Evolutionary conservation across 441 rosid genomes (phyloP), one percentile per base, ranked within the genome.

Genomic region (Eutrema salsugineum): DNA sequence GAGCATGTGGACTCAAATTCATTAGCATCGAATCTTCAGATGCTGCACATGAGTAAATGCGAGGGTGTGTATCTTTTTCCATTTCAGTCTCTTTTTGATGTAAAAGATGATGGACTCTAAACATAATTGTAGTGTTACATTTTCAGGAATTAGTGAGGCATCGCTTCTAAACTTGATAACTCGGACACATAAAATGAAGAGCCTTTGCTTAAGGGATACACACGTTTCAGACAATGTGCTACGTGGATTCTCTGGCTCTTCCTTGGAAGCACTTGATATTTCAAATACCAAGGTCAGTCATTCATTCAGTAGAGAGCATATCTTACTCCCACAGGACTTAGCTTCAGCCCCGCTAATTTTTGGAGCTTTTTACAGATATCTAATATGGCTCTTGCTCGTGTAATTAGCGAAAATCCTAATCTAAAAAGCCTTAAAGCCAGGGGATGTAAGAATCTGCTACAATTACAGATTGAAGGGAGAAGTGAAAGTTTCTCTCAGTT

Each of bases 31-130:
- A 83, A 81, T 71, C 88, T 92, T 83, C 86, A 84, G 73, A 80
- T 57, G 32, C 83, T 92, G 73, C 98, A 90, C 77, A 82, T 92
- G 75, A 88, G 89, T 68, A 87, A 86, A 62, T 92, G 96, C 80
- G 82, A 81, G 57, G 86, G 98, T 92, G 55, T 77, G 91, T 75
- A 30, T 71, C 22, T 48, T 80, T 15, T 81, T 22, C 53, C 62
- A 60, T 72, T 68, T 17, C 44, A 40, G 39, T 20, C 55, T 47
- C 68, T 74, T 51, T 10, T 57, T 11, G 36, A 56, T 9, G 63
- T 32, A 42, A 20, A 56, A 33, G 1, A 27, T 11, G 49, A 44
- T 20, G 71, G 32, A 5, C 6, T 5, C 7, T 30, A 30, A 15
- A 39, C 33, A 56, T 48, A 63, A 27, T 19, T n/a, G 19, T 32